Base-by-base conservation (phyloP, 768 basidiomycete genomes). In the Suillus occidentalis region DNA sequence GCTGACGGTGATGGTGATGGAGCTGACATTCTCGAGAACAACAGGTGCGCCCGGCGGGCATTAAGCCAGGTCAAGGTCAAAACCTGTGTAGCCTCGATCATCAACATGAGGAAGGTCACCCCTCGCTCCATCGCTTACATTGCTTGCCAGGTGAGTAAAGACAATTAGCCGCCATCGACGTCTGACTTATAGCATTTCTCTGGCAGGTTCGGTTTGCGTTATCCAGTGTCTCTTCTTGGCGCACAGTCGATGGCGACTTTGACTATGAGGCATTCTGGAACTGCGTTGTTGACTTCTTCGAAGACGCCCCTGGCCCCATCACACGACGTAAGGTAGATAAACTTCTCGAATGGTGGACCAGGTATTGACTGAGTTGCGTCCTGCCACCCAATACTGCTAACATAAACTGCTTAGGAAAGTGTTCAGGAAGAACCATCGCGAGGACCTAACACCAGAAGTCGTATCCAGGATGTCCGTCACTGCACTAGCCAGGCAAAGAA, bases 121-220 rank as follows among this genome's bases (percentile, higher is more conserved):
- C 72, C 72, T 1, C 63, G 71, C 22, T 63, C 63, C 0, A 69
- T 75, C 28, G 70, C 73, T 18, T 75, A 75, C 40, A 58, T 65
- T 1, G 66, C 71, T 16, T 71, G 72, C 3, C 72, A 75, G 47
- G 73, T 75, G 50, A 50, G 28, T 18, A 8, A 12, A 18, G 31
- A 18, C 16, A 16, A 18, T 16, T 9, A 28, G n/a, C 25, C 28
- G 28, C 50, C 13, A 3, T 52, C 16, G 13, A 18, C 6, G 14
- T 14, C 25, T 16, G 6, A 8, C 25, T 2, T 52, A 14, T 28
- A 52, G 31, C 16, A 28, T 16, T n/a, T 8, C 1, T 25, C 22
- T 1, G 22, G 25, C 25, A 71, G 71, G 45, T 71, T 28, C 58
- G 45, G n/a, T 71, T 71, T 9, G 64, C 66, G 4, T 25, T 70